A percentile compares a stretch with the other conserved stretches of the same genome.
phyloP scores from a whole-genome alignment of 352 stramenopile species.

The Phytophthora citricola region DNA sequence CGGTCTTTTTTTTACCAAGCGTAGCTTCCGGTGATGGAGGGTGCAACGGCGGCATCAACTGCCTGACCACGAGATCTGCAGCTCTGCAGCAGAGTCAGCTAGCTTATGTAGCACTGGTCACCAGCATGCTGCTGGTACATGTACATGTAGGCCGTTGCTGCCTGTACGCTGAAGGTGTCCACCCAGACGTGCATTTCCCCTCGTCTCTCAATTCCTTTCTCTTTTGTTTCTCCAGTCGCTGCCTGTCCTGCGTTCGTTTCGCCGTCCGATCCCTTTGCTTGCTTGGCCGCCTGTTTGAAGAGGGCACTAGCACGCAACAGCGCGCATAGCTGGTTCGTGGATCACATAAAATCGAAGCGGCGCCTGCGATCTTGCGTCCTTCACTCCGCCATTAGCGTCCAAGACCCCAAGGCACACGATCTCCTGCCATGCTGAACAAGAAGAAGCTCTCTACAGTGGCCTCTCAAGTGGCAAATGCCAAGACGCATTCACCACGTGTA shows the following conservation, averaged over 20 bases:
- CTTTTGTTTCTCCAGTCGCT: too few species aligned
- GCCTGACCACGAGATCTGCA: too few species aligned
- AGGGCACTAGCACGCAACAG: constrained; percentile 7
- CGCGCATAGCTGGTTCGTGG: neutral
- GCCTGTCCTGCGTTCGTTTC: neutral
- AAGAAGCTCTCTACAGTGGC: constrained; percentile 41
- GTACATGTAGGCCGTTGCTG: too few species aligned
- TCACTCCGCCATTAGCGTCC: constrained; percentile 23
- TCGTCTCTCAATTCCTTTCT: too few species aligned
- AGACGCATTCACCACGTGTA: constrained; percentile 38
- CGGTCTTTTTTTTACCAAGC: constrained; percentile 6
- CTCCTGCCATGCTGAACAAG: constrained; percentile 19
- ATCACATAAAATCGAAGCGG: constrained; percentile 21
- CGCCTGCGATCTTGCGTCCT: constrained; percentile 13
- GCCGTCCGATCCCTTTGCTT: neutral
- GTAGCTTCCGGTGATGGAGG: constrained; percentile 6
- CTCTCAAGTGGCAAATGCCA: constrained; percentile 34
- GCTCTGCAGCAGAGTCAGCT: too few species aligned
- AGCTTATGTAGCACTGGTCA: too few species aligned
- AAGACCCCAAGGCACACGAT: neutral
- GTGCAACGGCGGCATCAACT: constrained; percentile 21
- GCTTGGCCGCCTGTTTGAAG: constrained; percentile 6
- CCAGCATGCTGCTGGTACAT: too few species aligned
- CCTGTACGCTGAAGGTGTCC: too few species aligned
- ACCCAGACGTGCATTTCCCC: too few species aligned